Evolutionary conservation across 805 yeast species (phyloP).

Genomic region (Schwanniomyces vanrijiae): DNA sequence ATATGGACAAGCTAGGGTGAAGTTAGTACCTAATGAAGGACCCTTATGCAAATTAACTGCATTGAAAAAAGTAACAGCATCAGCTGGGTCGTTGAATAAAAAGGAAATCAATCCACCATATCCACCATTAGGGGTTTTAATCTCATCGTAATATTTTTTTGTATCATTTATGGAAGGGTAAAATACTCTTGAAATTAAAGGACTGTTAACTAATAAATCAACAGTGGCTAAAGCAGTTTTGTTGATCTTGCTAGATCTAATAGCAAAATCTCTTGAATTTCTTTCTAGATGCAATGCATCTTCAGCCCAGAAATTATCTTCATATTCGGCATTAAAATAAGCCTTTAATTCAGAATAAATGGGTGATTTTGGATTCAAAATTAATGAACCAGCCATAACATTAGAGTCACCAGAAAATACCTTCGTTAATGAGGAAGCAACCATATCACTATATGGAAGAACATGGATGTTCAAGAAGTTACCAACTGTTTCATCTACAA

Average conservation of each 20-base stretch:
- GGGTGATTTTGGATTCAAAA: slow-evolving; percentile 67
- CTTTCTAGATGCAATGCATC: slow-evolving; percentile 91
- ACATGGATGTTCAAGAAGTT: slow-evolving; percentile 83
- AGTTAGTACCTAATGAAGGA: slow-evolving; percentile 88
- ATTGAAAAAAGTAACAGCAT: slow-evolving; percentile 76
- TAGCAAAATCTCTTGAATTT: slow-evolving; percentile 85
- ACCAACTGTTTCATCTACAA: slow-evolving; percentile 94
- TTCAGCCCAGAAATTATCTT: slow-evolving; percentile 85
- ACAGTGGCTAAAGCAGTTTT: slow-evolving; percentile 55
- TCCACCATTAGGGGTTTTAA: slow-evolving; percentile 72
- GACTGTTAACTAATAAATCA: slow-evolving; percentile 47
- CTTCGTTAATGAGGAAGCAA: slow-evolving; percentile 85
- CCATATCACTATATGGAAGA: slow-evolving; percentile 80
- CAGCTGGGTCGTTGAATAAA: slow-evolving; percentile 60
- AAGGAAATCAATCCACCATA: slow-evolving; percentile 86
- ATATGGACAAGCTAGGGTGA: slow-evolving; percentile 88
- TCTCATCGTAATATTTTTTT: slow-evolving; percentile 64
- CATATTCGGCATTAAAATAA: slow-evolving; percentile 53
- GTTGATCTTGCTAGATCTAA: slow-evolving; percentile 59
- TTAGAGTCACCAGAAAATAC: slow-evolving; percentile 93
- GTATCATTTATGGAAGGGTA: slow-evolving; percentile 67
- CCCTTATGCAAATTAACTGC: slow-evolving; percentile 74
- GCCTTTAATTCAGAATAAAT: slow-evolving; percentile 50
- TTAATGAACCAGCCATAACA: slow-evolving; percentile 91
- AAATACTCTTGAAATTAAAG: slow-evolving; percentile 61